These are phyloP conservation scores for Ophiocordyceps camponoti-saundersi DNA, from an alignment of 2,329 filamentous ascomycete genomes.

Conservation along the genomic window DNA sequence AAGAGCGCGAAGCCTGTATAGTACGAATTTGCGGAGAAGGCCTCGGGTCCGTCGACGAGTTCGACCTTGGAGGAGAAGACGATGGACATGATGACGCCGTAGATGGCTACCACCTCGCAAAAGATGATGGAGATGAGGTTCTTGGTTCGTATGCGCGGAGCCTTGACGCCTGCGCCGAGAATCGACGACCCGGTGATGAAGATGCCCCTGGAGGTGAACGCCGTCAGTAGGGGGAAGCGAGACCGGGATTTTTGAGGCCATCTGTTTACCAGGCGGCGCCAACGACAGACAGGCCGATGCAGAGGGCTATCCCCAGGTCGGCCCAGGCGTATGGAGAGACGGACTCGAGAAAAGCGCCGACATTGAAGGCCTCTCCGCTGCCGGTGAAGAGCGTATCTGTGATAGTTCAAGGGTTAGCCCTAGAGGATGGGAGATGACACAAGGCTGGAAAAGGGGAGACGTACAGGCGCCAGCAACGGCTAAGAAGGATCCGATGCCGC, in stretches of 20 bases:
- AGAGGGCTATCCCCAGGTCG: constrained; percentile 74
- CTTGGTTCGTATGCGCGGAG: constrained; percentile 95
- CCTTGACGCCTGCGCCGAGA: constrained; percentile 88
- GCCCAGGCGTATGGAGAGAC: constrained; percentile 94
- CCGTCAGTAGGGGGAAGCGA: not conserved
- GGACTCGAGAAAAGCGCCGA: constrained; percentile 86
- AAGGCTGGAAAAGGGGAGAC: constrained; percentile 12
- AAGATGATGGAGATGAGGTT: constrained; percentile 99
- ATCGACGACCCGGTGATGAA: constrained; percentile 98
- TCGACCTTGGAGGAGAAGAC: constrained; percentile 85
- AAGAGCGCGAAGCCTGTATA: constrained; percentile 94
- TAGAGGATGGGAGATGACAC: not conserved
- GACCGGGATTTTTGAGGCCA: not conserved
- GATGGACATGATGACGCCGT: constrained; percentile 99
- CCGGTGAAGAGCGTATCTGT: constrained; percentile 97
- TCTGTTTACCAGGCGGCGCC: constrained; percentile 78
- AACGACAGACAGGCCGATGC: constrained; percentile 90
- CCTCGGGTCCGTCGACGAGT: constrained; percentile 41
- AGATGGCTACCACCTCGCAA: constrained; percentile 98
- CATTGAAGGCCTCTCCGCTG: constrained; percentile 90
- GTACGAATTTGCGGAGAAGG: constrained; percentile 65
- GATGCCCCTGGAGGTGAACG: constrained; percentile 57
- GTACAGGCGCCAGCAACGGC: constrained; percentile 64
- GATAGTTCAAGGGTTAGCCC: constrained; percentile 3
- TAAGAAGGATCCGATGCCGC: constrained; percentile 51